Conservation (phyloP, 1,284 basidiomycete species). For the Tilletia walkeri region DNA sequence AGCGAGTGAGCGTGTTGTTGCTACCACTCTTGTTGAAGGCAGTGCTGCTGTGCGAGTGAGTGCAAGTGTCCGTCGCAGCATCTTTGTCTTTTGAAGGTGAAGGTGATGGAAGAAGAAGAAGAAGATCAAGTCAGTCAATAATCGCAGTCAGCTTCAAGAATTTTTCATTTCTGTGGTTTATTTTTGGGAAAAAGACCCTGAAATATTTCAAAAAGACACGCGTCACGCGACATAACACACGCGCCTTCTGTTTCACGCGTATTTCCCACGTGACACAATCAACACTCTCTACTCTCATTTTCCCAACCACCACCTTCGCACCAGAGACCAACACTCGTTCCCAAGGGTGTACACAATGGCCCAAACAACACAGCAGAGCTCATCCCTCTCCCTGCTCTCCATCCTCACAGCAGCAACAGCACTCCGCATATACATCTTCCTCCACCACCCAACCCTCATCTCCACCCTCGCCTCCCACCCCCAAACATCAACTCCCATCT, state of each 20-base stretch:
- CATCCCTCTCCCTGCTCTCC: not conserved
- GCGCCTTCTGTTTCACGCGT: too few species aligned
- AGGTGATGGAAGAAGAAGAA: too few species aligned
- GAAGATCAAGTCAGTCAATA: too few species aligned
- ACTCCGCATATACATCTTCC: constrained; percentile 22
- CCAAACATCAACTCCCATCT: constrained; percentile 82
- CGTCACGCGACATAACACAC: too few species aligned
- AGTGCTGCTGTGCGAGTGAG: not conserved
- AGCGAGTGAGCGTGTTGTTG: not conserved
- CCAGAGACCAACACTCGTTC: not conserved
- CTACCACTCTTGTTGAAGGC: not conserved
- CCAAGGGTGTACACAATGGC: not conserved
- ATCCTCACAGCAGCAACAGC: constrained; percentile 17
- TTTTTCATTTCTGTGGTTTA: too few species aligned
- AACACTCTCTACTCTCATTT: too few species aligned
- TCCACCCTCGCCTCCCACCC: constrained; percentile 71
- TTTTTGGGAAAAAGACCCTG: too few species aligned
- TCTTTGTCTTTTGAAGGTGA: too few species aligned
- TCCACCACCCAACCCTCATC: constrained; percentile 74
- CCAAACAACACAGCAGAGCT: not conserved
- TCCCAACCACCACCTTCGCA: not conserved
- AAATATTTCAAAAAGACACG: too few species aligned
- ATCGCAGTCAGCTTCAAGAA: too few species aligned
- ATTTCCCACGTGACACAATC: too few species aligned
- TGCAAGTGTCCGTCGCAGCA: not conserved